Percentiles rank a stretch among this genome's conserved stretches.
Conservation (phyloP, 208 protist genomes). For the Trypanosoma mega region DNA sequence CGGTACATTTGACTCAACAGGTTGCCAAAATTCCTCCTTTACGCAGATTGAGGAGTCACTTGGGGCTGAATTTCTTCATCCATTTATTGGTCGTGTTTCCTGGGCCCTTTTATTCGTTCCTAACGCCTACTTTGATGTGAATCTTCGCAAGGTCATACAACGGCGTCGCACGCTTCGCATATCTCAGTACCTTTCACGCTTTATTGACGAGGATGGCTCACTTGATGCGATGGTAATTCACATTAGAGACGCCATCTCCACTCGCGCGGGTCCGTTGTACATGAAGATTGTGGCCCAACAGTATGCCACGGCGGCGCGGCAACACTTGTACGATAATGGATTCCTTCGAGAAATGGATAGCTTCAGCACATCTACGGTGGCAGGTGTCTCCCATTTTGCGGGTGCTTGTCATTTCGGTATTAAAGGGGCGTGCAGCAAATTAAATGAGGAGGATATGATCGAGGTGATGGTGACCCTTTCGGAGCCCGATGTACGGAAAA, state of each 20-base stretch:
- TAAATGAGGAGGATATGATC: slow-evolving; percentile 38
- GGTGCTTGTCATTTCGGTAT: slow-evolving; percentile 2
- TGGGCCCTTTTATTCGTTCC: slow-evolving; percentile 18
- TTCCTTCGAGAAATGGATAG: slow-evolving; percentile 47
- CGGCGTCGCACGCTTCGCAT: slow-evolving; percentile 42
- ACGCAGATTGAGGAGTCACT: slow-evolving; percentile 42
- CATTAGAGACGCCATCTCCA: slow-evolving; percentile 52
- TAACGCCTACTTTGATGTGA: slow-evolving; percentile 29
- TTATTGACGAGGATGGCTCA: slow-evolving; percentile 30
- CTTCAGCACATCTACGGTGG: slow-evolving; percentile 35
- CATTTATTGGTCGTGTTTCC: slow-evolving; percentile 37
- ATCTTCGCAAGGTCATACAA: slow-evolving; percentile 33
- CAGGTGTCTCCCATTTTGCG: slow-evolving; percentile 16
- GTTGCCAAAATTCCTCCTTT: neutral
- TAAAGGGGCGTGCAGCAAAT: slow-evolving; percentile 16
- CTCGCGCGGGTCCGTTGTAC: slow-evolving; percentile 33
- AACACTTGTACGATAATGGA: slow-evolving; percentile 31
- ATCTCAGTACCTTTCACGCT: slow-evolving; percentile 38
- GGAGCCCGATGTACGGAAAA: slow-evolving; percentile 37
- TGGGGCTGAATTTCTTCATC: slow-evolving; percentile 39
- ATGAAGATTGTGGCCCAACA: slow-evolving; percentile 51
- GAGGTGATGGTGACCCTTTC: slow-evolving; percentile 32
- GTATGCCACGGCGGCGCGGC: slow-evolving; percentile 41
- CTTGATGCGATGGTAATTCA: slow-evolving; percentile 20
- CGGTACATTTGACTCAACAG: slow-evolving; percentile 21